Evolutionary conservation across 305 asterid genomes (phyloP), one percentile per base, ranked within the genome.

Genomic region (Fraxinus dipetala): DNA sequence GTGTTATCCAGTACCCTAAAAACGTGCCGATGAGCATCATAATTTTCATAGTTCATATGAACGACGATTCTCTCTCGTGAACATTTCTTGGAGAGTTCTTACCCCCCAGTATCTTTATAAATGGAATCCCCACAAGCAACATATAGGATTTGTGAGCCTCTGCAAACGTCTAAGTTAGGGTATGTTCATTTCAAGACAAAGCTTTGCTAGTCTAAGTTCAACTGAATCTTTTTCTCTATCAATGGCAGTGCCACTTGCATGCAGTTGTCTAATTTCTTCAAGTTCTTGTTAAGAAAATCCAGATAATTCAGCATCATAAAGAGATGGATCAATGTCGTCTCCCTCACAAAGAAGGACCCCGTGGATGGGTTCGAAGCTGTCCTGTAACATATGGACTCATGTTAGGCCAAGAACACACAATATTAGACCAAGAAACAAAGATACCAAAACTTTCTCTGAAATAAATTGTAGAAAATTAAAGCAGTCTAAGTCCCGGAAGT

Each of bases 71-170:
- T 63, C 78, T 32, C 77, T 38, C 51, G 34, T 6, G 82, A 31
- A 56, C 51, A 54, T 20, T 84, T 85, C 31, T 79, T 85, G 0
- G 85, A 75, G 0, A 95, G 72, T 28, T 94, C 97, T 77, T 84
- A 89, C 5, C 97, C 13, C 5, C 97, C 51, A 1, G 92, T 83
- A 59, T 94, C 97, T 5, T 93, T 94, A 82, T 92, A 94, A 26
- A 94, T 93, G 54, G 92, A 87, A 11, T 97, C 97, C 18, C 98
- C 97, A 78, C 95, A 92, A 0, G 98, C 98, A 34, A 93, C 97
- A 40, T 93, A 91, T 0, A 93, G 90, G 43, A 94, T 86, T 86
- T 94, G 98, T 2, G 98, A 94, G 0, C 98, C 98, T 48, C 97
- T 83, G 82, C 97, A 94, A 54, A 94, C 91, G 24, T 97, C 98